Conservation (phyloP, 163 green algal genomes). For the Scenedesmus sp. region DNA sequence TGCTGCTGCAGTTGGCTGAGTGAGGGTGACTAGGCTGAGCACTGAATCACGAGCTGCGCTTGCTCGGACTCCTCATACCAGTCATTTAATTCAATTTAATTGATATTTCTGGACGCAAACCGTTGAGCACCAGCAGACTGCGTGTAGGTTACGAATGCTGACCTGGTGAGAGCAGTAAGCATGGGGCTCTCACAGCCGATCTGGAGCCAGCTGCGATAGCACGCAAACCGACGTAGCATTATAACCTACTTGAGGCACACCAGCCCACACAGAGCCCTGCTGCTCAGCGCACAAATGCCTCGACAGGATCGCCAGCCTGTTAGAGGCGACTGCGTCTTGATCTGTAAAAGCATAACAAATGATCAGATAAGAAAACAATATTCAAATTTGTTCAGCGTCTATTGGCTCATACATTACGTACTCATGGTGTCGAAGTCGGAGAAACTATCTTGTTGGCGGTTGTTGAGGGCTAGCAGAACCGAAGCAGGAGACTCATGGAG, state of each 20-base stretch:
- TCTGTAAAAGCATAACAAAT: background rate
- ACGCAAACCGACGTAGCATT: background rate
- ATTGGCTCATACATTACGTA: background rate
- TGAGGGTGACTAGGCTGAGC: background rate
- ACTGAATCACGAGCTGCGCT: background rate
- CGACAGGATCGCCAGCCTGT: background rate
- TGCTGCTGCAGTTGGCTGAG: background rate
- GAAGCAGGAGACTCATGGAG: too few relatives aligned
- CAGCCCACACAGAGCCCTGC: slow-evolving; percentile 15
- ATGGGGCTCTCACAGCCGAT: background rate
- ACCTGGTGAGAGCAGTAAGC: background rate
- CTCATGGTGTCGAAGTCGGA: background rate
- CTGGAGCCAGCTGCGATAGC: background rate
- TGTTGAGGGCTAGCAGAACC: background rate
- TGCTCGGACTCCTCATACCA: background rate
- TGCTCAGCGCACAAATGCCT: slow-evolving; percentile 17
- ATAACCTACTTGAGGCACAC: slow-evolving; percentile 17
- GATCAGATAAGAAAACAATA: background rate
- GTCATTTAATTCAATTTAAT: background rate
- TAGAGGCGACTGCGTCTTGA: background rate
- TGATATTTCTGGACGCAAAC: background rate
- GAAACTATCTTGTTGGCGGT: background rate
- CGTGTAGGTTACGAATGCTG: background rate
- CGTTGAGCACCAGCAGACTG: background rate
- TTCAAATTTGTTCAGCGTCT: background rate